phyloP scores from a whole-genome alignment of 345 rosid genomes.

The Limnanthes douglasii region DNA sequence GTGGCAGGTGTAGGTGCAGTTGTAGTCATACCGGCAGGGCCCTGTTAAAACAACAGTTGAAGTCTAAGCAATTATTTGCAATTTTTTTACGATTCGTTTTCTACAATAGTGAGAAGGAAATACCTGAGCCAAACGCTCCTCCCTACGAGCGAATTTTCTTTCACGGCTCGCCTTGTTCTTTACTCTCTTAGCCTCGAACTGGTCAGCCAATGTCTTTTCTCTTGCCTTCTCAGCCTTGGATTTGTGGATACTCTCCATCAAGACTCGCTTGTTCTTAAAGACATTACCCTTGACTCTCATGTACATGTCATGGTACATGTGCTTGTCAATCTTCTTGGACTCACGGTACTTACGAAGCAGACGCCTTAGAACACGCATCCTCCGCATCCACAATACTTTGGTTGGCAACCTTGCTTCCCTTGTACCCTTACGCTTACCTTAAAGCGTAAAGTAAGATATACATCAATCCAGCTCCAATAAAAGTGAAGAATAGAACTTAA shows the following conservation, averaged over 20 bases:
- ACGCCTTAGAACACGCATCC: constrained; percentile 91
- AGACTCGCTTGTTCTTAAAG: constrained; percentile 86
- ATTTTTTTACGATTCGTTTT: background rate
- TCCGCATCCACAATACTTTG: constrained; percentile 90
- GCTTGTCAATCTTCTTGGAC: constrained; percentile 88
- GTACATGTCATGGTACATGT: constrained; percentile 99
- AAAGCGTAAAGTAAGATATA: background rate
- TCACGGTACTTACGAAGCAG: constrained; percentile 78
- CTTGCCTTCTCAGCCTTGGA: constrained; percentile 96
- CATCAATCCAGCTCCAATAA: background rate
- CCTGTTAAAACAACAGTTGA: constrained; percentile 14
- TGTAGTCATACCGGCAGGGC: constrained; percentile 36
- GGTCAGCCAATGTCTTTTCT: constrained; percentile 85
- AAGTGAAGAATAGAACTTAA: no score
- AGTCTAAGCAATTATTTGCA: background rate
- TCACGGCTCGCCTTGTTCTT: constrained; percentile 98
- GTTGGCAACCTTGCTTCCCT: constrained; percentile 96
- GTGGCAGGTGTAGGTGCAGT: constrained; percentile 23
- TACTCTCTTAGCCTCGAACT: constrained; percentile 90
- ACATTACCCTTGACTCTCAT: constrained; percentile 97
- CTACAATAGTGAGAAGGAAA: background rate
- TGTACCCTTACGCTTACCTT: constrained; percentile 95
- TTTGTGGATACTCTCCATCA: constrained; percentile 96
- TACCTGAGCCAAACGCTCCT: constrained; percentile 89
- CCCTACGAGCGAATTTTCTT: constrained; percentile 75